These are phyloP conservation scores for Vicia sativa DNA, from an alignment of 306 rosid genomes.

Conservation along the genomic window DNA sequence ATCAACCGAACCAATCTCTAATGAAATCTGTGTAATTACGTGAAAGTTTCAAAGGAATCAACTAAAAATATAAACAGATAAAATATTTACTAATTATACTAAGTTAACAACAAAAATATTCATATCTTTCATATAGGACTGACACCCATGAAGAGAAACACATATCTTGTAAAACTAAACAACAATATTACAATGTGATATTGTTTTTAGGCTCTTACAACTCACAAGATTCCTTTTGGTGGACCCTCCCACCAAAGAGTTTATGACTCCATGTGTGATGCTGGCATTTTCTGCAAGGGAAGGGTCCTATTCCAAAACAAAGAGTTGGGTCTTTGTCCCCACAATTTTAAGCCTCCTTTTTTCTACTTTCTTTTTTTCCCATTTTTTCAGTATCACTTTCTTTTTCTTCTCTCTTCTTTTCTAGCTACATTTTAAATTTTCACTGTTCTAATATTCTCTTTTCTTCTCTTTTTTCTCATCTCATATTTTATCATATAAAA, in stretches of 20 bases:
- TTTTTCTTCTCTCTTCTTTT: slow-evolving; percentile 17
- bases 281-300: slow-evolving; percentile 54
- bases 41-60: neutral
- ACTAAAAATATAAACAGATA: neutral
- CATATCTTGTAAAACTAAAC: slow-evolving; percentile 14
- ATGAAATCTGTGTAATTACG: neutral
- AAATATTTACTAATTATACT: neutral
- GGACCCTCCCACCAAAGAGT: slow-evolving; percentile 54
- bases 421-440: slow-evolving; percentile 8
- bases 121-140: neutral
- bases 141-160: neutral
- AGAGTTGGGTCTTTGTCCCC: slow-evolving; percentile 53
- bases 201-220: slow-evolving; percentile 37
- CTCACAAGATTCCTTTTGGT: slow-evolving; percentile 62
- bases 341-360: slow-evolving; percentile 37
- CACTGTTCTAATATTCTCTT: neutral
- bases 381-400: slow-evolving; percentile 20
- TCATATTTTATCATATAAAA: neutral
- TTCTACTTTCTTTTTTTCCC: slow-evolving; percentile 16
- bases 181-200: slow-evolving; percentile 27
- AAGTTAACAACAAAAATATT: neutral
- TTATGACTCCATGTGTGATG: slow-evolving; percentile 74
- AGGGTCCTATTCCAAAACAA: slow-evolving; percentile 43
- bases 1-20: too few relatives aligned
- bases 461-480: neutral